Evolutionary conservation across 345 rosid species (phyloP).

Genomic region (Eucalyptus tenuipes): DNA sequence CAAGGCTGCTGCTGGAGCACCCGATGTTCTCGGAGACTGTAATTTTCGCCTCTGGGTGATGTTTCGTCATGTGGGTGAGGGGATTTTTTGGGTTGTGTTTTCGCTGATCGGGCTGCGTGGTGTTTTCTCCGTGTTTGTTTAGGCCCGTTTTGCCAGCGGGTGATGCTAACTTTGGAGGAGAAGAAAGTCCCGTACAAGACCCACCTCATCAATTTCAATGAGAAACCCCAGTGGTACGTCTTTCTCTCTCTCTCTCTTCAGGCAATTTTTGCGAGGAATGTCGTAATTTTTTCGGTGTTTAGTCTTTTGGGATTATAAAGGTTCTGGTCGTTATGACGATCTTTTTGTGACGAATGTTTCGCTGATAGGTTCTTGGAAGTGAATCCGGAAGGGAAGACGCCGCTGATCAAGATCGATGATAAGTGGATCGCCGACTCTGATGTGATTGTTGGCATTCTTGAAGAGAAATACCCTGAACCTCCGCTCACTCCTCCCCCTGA

Average conservation of each 20-base stretch:
- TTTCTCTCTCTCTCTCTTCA: not conserved
- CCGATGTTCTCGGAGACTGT: conserved; percentile 17
- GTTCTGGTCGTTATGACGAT: not conserved
- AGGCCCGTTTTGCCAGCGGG: conserved; percentile 80
- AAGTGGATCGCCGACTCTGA: conserved; percentile 90
- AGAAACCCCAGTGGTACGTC: conserved; percentile 73
- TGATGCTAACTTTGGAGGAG: conserved; percentile 71
- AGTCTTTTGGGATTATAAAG: not conserved
- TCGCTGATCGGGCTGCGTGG: not conserved
- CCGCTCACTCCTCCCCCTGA: conserved; percentile 54
- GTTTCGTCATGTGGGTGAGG: not conserved
- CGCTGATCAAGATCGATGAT: conserved; percentile 59
- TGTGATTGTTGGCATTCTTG: conserved; percentile 61
- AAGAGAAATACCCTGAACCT: conserved; percentile 79
- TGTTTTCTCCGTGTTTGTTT: not conserved
- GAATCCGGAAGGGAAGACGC: conserved; percentile 79
- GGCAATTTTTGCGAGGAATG: not conserved
- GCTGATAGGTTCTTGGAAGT: conserved; percentile 61
- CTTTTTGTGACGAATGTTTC: not conserved
- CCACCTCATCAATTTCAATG: conserved; percentile 40
- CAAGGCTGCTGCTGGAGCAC: conserved; percentile 74
- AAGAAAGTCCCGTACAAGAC: conserved; percentile 57
- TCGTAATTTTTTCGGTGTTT: not conserved
- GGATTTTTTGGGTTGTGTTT: not conserved
- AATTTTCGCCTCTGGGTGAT: not conserved